These are phyloP conservation scores for Stentor roeselii DNA, from an alignment of 73 alveolate genomes.

Conservation along the genomic window DNA sequence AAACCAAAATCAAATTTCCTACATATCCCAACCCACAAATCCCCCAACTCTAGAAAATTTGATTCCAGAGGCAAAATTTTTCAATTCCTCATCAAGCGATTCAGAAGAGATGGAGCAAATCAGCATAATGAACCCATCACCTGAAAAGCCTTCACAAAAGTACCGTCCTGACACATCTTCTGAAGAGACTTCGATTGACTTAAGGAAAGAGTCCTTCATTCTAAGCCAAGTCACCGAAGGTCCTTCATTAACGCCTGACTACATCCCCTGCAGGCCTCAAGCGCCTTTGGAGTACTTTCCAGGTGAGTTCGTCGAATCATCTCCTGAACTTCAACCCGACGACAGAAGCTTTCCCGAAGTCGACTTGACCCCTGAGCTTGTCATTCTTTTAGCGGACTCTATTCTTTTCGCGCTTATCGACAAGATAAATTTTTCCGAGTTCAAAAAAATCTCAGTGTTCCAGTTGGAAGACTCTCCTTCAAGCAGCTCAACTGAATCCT, in stretches of 20 bases:
- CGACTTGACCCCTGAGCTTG: slow-evolving; percentile 20
- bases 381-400: neutral
- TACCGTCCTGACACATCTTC: too few relatives aligned
- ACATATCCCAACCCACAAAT: too few relatives aligned
- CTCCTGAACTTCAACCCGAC: neutral
- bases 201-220: too few relatives aligned
- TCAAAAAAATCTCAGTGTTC: neutral
- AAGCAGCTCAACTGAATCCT: neutral
- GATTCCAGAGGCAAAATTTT: too few relatives aligned
- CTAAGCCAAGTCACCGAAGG: too few relatives aligned
- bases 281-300: slow-evolving; percentile 9
- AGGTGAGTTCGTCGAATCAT: neutral
- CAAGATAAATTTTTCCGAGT: neutral
- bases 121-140: neutral
- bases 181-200: too few relatives aligned
- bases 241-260: slow-evolving; percentile 8
- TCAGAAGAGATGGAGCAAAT: neutral
- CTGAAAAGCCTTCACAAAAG: neutral
- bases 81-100: too few relatives aligned
- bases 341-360: neutral
- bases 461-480: neutral
- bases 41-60: too few relatives aligned
- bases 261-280: neutral
- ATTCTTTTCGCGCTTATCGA: neutral
- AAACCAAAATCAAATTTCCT: too few relatives aligned